A percentile compares a stretch with the other conserved stretches of the same genome.
phyloP scores from a whole-genome alignment of 2,329 filamentous ascomycete species.

The Talaromyces piceae region DNA sequence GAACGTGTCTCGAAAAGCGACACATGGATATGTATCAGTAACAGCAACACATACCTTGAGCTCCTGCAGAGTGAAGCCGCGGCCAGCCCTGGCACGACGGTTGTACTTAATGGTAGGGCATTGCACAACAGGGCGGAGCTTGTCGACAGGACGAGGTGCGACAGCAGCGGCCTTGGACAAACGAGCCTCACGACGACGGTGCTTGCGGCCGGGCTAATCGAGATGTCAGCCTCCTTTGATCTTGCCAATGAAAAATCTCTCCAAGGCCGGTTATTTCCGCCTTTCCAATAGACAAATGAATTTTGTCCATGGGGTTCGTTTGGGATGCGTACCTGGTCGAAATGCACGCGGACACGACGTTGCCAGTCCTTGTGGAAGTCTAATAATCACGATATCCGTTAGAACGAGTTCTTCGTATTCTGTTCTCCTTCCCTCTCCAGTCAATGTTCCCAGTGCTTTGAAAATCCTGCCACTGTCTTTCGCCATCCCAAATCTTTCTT shows the following conservation, averaged over 20 bases:
- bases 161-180: constrained; percentile 90
- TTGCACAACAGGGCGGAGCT: constrained; percentile 89
- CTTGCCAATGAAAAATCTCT: constrained; percentile 14
- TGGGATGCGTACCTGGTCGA: constrained; percentile 81
- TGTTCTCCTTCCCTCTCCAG: constrained; percentile 8
- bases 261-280: constrained; percentile 14
- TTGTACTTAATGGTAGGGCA: constrained; percentile 99
- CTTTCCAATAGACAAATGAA: background rate
- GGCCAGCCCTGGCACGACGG: constrained; percentile 90
- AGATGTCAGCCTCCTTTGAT: background rate
- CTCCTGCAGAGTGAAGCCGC: constrained; percentile 96
- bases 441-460: constrained; percentile 11
- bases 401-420: constrained; percentile 15
- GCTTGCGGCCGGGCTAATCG: constrained; percentile 88
- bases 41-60: constrained; percentile 66
- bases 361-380: constrained; percentile 99
- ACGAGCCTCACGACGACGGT: constrained; percentile 82
- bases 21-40: background rate
- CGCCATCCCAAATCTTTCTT: background rate
- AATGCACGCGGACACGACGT: constrained; percentile 96
- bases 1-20: background rate
- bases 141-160: constrained; percentile 95
- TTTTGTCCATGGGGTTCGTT: background rate
- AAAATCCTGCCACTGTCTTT: background rate
- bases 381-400: constrained; percentile 35